Conservation (phyloP, 2,329 filamentous ascomycete genomes). For the Xylariaceae sp. region DNA sequence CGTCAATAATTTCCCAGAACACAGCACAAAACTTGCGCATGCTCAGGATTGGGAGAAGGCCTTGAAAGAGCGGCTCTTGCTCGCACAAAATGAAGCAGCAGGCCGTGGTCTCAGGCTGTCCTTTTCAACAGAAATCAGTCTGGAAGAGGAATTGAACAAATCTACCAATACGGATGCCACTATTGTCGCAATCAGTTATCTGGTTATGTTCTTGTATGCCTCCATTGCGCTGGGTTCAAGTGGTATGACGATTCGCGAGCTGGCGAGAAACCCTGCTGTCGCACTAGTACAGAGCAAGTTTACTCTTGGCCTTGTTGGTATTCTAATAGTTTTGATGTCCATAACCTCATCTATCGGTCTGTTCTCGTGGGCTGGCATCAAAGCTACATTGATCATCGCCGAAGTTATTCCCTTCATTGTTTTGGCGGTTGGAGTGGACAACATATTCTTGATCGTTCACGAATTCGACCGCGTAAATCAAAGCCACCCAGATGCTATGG, state of each 20-base stretch:
- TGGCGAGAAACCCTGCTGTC: constrained; percentile 81
- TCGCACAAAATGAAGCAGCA: constrained; percentile 79
- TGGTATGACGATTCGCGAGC: constrained; percentile 75
- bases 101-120: constrained; percentile 83
- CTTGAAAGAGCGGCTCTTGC: constrained; percentile 74
- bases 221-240: constrained; percentile 91
- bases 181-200: constrained; percentile 94
- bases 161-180: constrained; percentile 98
- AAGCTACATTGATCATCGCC: constrained; percentile 95
- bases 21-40: constrained; percentile 68
- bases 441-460: constrained; percentile 98
- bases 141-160: constrained; percentile 96
- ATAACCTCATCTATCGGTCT: constrained; percentile 94
- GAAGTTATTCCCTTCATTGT: constrained; percentile 99
- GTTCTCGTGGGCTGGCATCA: constrained; percentile 89
- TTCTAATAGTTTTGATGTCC: constrained; percentile 95
- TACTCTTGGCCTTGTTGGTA: constrained; percentile 90
- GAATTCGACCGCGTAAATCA: constrained; percentile 96
- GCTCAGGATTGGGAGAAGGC: constrained; percentile 91
- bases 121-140: constrained; percentile 92
- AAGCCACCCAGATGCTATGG: constrained; percentile 85
- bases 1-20: constrained; percentile 82
- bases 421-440: constrained; percentile 94
- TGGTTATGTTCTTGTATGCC: constrained; percentile 98
- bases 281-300: constrained; percentile 96